Base-by-base conservation (phyloP, 345 rosid species). In the Tarenaya hassleriana region DNA sequence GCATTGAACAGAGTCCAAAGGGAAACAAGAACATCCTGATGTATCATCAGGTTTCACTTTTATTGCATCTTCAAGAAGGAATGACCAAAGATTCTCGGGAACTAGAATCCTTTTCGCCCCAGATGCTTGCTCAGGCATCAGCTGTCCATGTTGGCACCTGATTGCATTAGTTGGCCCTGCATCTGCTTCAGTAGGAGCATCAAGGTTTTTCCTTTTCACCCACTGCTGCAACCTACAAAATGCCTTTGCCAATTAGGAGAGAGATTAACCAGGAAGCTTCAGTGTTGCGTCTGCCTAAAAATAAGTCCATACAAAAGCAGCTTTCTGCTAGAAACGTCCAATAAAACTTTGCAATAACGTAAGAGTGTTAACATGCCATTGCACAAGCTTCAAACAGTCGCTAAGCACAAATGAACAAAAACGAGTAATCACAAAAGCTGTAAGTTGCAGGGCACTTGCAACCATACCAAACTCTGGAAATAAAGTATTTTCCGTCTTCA, bases 171-270 rank as follows among this genome's bases (percentile, higher is more conserved):
- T 79, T 55, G 98, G 95, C 13, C 84, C 94, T 7, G 78, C 80
- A 77, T 92, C 98, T 48, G 83, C 90, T 75, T 88, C 98, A 69
- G 70, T 72, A 33, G 98, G 96, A 50, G 95, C 83, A 70, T 92
- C 96, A 51, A 78, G 62, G 71, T 79, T 83, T 79, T 85, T 92
- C 65, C 98, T 81, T 73, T 81, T 88, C 33, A 77, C 63, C 98
- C 98, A 92, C 54, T 88, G 96, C 46, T 92, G 96, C 70, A 92
- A 75, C 98, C 98, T 92, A 68, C 53, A 75, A 50, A 62, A 16
- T 38, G 47, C 37, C 14, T 24, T 16, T 48, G 27, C 47, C 15
- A 0, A 31, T 47, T 66, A 60, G 55, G 69, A 56, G 33, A 56
- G 64, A 52, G 55, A 54, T 37, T 37, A 44, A 57, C 43, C 19